Conservation (phyloP, 108 stramenopile genomes). For the Schizochytrium sp. region DNA sequence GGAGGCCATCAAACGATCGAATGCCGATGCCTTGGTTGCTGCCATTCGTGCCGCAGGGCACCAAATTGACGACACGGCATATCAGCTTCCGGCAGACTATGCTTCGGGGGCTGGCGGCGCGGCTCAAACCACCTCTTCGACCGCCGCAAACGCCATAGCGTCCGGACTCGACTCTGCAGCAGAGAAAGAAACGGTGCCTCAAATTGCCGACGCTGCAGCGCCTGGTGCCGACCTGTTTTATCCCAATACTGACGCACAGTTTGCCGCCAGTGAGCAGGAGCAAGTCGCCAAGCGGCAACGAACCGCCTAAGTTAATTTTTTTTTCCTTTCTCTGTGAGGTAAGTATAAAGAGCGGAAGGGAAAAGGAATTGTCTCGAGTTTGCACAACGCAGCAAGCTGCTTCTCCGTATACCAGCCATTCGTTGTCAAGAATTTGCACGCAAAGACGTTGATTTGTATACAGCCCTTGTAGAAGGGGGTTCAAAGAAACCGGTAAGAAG, state of each 20-base stretch:
- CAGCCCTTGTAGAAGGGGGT: no score
- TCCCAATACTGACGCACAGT: neutral
- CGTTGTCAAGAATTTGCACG: no score
- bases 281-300: neutral
- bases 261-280: neutral
- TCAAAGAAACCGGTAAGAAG: no score
- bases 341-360: neutral
- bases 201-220: neutral
- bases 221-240: neutral
- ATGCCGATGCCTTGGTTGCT: constrained; percentile 31
- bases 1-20: constrained; percentile 35
- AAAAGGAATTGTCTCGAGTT: no score
- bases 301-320: neutral
- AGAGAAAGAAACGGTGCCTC: no score
- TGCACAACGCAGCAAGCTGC: no score
- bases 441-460: no score
- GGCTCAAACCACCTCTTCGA: neutral
- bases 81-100: neutral
- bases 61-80: neutral
- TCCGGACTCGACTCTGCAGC: no score
- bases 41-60: constrained; percentile 28
- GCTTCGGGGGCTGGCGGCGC: neutral
- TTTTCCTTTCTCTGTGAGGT: neutral
- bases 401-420: no score
- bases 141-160: neutral